Percentiles rank a stretch among this genome's conserved stretches.
These are phyloP conservation scores for Kurtzmaniella quercitrusa DNA, from an alignment of 1,139 yeast genomes.

Conservation along the genomic window DNA sequence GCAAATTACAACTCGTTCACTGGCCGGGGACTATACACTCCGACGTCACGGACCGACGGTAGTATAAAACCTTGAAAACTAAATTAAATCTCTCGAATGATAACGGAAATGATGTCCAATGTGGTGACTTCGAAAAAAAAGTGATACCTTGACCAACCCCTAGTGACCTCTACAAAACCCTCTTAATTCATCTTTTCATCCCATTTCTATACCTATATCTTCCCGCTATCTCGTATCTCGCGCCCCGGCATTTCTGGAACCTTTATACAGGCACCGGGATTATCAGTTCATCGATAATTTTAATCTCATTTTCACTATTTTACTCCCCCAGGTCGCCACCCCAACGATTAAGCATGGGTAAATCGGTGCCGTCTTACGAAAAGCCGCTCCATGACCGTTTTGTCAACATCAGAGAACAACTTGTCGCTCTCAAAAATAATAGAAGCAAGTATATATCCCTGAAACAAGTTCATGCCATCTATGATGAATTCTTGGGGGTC, in stretches of 20 bases:
- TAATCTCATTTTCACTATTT: neutral
- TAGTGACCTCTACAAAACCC: too few species aligned
- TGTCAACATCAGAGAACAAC: slow-evolving; percentile 41
- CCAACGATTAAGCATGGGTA: slow-evolving; percentile 6
- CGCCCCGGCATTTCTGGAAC: neutral
- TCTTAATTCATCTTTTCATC: neutral
- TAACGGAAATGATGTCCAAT: too few species aligned
- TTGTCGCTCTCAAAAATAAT: slow-evolving; percentile 61
- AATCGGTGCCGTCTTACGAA: slow-evolving; percentile 48
- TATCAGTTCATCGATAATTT: neutral
- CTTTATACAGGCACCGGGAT: neutral
- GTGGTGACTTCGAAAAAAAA: too few species aligned
- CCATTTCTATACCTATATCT: neutral
- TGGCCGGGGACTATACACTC: neutral
- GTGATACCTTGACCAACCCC: too few species aligned
- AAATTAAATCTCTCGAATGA: too few species aligned
- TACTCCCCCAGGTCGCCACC: neutral
- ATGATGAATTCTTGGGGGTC: slow-evolving; percentile 47
- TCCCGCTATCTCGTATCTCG: neutral
- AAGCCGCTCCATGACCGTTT: slow-evolving; percentile 46
- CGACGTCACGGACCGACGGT: neutral
- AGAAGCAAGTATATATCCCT: slow-evolving; percentile 61
- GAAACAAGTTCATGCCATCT: slow-evolving; percentile 54
- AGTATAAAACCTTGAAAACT: too few species aligned
- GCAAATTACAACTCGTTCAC: neutral